Conservation (phyloP, 2,329 filamentous ascomycete genomes). For the Ceratocystis lukuohia region DNA sequence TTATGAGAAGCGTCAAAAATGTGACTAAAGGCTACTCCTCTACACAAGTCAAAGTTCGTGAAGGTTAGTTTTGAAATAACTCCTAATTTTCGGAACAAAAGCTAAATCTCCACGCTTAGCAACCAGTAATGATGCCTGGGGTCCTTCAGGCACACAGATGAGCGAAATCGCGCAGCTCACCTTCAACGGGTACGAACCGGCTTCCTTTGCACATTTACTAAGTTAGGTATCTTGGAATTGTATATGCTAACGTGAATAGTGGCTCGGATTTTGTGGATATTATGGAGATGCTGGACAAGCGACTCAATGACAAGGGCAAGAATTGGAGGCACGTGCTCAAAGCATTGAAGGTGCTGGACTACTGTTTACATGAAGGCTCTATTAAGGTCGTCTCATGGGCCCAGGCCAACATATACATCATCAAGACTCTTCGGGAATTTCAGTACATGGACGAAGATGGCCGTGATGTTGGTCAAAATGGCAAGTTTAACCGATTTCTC, state of each 20-base stretch:
- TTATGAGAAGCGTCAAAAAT: slow-evolving; percentile 96
- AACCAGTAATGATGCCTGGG: slow-evolving; percentile 98
- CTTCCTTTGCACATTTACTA: slow-evolving; percentile 7
- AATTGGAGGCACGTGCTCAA: slow-evolving; percentile 99
- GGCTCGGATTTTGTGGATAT: slow-evolving; percentile 98
- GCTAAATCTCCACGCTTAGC: slow-evolving; percentile 40
- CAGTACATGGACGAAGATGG: slow-evolving; percentile 94
- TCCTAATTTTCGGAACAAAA: not conserved
- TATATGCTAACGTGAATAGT: slow-evolving; percentile 33
- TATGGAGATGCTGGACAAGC: slow-evolving; percentile 99
- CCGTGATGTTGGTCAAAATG: slow-evolving; percentile 89
- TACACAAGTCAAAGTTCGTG: slow-evolving; percentile 94
- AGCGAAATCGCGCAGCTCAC: slow-evolving; percentile 96
- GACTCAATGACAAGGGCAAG: slow-evolving; percentile 97
- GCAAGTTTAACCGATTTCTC: slow-evolving; percentile 37
- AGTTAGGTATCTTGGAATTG: not conserved
- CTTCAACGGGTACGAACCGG: slow-evolving; percentile 70
- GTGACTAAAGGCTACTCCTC: slow-evolving; percentile 97
- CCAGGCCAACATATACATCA: slow-evolving; percentile 94
- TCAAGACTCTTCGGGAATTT: slow-evolving; percentile 95
- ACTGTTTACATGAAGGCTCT: slow-evolving; percentile 92
- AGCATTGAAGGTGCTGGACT: slow-evolving; percentile 92
- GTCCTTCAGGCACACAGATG: slow-evolving; percentile 95
- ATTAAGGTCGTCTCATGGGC: slow-evolving; percentile 96
- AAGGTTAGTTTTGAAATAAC: slow-evolving; percentile 49